phyloP scores from a whole-genome alignment of 2,329 filamentous ascomycete species.

The Sporothrix dimorphospora region DNA sequence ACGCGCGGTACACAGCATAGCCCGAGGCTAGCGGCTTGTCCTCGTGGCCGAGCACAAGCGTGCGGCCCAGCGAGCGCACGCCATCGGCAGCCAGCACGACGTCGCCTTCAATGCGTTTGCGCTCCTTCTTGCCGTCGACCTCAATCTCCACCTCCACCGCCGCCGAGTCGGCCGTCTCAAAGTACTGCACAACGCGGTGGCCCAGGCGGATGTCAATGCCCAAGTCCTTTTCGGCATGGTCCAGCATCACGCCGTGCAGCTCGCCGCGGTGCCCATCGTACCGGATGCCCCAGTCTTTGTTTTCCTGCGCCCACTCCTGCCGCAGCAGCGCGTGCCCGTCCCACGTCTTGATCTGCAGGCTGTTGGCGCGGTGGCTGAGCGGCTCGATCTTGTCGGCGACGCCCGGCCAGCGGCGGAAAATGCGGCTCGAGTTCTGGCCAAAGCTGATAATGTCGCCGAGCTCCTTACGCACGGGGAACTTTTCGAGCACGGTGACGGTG shows the following conservation, averaged over 20 bases:
- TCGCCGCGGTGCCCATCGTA: conserved; percentile 60
- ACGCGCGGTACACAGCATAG: conserved; percentile 52
- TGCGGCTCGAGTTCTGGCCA: conserved; percentile 62
- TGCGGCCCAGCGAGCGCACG: conserved; percentile 52
- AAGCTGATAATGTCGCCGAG: conserved; percentile 67
- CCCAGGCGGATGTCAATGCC: conserved; percentile 57
- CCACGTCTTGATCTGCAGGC: conserved; percentile 31
- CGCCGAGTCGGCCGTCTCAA: conserved; percentile 52
- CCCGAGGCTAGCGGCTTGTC: conserved; percentile 50
- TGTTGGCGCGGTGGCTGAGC: conserved; percentile 52
- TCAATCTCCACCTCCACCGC: conserved; percentile 50
- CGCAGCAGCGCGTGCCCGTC: conserved; percentile 30
- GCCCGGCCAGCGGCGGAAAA: conserved; percentile 52
- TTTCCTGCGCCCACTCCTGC: conserved; percentile 32
- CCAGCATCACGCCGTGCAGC: conserved; percentile 54
- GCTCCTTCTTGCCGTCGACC: neutral
- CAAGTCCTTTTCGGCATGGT: conserved; percentile 54
- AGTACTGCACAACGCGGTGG: conserved; percentile 53
- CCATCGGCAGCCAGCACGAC: conserved; percentile 55
- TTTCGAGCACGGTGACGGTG: conserved; percentile 52
- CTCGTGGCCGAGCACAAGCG: conserved; percentile 49
- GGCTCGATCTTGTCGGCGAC: conserved; percentile 53
- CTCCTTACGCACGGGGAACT: conserved; percentile 58
- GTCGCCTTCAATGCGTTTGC: conserved; percentile 41
- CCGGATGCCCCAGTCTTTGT: conserved; percentile 46